Percentiles rank a stretch among this genome's conserved stretches.
These are phyloP conservation scores for Ophiostoma populinum DNA, from an alignment of 2,329 filamentous ascomycete genomes.

Conservation along the genomic window DNA sequence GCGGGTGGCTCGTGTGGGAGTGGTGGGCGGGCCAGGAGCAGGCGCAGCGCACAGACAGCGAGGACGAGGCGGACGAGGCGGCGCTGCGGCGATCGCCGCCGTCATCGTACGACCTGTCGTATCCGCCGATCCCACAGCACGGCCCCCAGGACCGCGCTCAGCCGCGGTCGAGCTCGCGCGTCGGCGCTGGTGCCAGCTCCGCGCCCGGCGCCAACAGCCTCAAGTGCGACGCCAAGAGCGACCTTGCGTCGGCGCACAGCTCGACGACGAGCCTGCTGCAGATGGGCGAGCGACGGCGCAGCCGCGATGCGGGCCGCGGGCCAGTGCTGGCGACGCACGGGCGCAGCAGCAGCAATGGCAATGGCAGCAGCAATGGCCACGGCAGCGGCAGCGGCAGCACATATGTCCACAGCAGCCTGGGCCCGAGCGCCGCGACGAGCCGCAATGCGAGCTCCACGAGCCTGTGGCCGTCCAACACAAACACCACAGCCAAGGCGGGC, in stretches of 20 bases:
- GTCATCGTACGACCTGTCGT: too few relatives aligned
- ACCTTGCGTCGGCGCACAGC: conserved; percentile 2
- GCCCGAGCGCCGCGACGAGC: background rate
- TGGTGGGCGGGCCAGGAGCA: conserved; percentile 56
- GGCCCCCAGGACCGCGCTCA: too few relatives aligned
- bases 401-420: background rate
- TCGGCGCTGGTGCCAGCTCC: background rate
- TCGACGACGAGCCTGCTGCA: conserved; percentile 8
- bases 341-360: background rate
- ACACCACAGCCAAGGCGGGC: background rate
- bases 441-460: conserved; percentile 1
- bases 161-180: background rate
- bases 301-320: background rate
- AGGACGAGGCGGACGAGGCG: background rate
- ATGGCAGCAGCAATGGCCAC: background rate
- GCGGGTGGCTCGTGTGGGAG: conserved; percentile 87
- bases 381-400: background rate
- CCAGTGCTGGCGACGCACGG: background rate
- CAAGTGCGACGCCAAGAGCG: background rate
- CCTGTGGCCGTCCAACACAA: conserved; percentile 1
- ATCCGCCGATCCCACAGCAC: too few relatives aligned
- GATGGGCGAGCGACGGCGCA: background rate
- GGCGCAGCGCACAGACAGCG: background rate
- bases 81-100: background rate
- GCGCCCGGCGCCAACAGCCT: background rate